Evolutionary conservation across 2,329 filamentous ascomycete species (phyloP).

Genomic region (Graphium sp.): DNA sequence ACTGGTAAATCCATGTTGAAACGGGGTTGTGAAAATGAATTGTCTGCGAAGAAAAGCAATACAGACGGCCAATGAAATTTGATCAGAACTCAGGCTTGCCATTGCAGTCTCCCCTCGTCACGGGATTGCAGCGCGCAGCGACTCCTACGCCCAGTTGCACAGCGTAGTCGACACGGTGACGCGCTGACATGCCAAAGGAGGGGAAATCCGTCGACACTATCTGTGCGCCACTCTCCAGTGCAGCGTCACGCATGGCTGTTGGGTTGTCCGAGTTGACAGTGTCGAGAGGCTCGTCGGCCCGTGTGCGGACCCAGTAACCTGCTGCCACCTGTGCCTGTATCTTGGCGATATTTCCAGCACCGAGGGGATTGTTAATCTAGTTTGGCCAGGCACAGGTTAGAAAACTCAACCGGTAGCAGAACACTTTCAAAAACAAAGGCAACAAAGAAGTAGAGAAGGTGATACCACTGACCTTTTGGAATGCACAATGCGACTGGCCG

Average conservation of each 20-base stretch:
- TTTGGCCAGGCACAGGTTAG: background rate
- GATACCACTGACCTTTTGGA: conserved; percentile 22
- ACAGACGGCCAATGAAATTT: too few species aligned
- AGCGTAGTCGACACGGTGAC: conserved; percentile 28
- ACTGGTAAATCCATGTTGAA: too few species aligned
- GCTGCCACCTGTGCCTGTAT: conserved; percentile 25
- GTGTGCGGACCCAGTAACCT: conserved; percentile 29
- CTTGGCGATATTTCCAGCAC: conserved; percentile 15
- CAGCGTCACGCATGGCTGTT: conserved; percentile 20
- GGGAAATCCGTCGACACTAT: conserved; percentile 31
- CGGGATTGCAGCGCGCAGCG: conserved; percentile 15
- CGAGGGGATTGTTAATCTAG: conserved; percentile 25
- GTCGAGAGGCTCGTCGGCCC: conserved; percentile 24
- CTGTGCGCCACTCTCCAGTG: conserved; percentile 27
- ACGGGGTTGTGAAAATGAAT: too few species aligned
- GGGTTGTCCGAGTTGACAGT: conserved; percentile 21
- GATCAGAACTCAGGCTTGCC: too few species aligned
- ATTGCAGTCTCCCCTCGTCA: too few species aligned
- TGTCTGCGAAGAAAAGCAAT: too few species aligned
- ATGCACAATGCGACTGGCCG: conserved; percentile 24
- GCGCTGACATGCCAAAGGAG: conserved; percentile 23
- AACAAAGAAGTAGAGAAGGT: too few species aligned
- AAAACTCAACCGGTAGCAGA: background rate
- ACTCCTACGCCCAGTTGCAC: conserved; percentile 10
- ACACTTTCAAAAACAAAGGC: background rate